Base-by-base conservation (phyloP, 2,329 filamentous ascomycete species). In the Aspergillus tubingensis region DNA sequence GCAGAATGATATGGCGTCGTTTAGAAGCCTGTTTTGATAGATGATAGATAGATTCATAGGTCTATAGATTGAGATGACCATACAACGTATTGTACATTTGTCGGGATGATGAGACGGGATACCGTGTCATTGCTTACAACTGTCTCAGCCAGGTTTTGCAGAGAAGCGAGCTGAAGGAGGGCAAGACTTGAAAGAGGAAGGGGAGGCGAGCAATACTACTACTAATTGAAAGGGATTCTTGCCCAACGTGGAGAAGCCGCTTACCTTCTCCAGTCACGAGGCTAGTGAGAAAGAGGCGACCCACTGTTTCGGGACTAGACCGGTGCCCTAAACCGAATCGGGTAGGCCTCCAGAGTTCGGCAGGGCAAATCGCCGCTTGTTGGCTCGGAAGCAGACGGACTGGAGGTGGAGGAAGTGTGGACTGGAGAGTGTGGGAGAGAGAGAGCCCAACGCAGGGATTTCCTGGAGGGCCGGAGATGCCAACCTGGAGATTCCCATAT, bases 401-500 rank as follows among this genome's bases (percentile, higher is more conserved):
- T 52, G 39, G 38, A 36, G 27, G 27, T 30, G 27, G 27, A 30
- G 27, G 6, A 32, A 27, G 7, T 27, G 47, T 58, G 60, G 60
- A 62, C 27, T 30, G 57, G 53, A 47, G 53, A 44, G 15, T 47
- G 51, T 43, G 57, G 25, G 49, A 2, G 25, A 27, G 25, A 25
- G 7, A 43, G 48, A 30, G 48, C 32, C 32, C 38, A 27, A 30
- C 39, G 51, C 36, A 50, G 25, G 44, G 32, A 50, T 30, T 43
- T 54, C 27, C 49, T 50, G 57, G 57, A 59, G 57, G 8, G 38
- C 39, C 39, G n/a, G 39, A 43, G 39, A 15, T 43, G 39, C 8
- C 39, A 43, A 43, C 43, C 58, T 58, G 59, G 59, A 62, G 59
- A 62, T 38, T 63, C 54, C 59, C 59, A 19, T 36, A 51, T 59